Conservation (phyloP, 768 basidiomycete genomes). For the Mycena alexandri region DNA sequence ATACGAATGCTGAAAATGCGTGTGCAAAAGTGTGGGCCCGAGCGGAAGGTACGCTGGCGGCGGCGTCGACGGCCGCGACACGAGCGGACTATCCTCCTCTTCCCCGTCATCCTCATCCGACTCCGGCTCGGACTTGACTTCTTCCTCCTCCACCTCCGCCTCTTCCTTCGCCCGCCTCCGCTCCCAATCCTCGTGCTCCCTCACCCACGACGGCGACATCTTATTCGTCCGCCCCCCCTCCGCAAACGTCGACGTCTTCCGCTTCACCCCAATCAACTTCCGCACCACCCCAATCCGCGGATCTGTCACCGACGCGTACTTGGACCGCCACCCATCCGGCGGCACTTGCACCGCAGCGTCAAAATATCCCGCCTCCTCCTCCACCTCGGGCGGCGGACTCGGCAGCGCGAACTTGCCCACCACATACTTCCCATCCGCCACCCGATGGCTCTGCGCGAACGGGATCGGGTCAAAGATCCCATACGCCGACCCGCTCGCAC, state of each 20-base stretch:
- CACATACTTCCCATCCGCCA: conserved; percentile 80
- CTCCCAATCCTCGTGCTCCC: conserved; percentile 64
- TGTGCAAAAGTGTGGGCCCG: conserved; percentile 76
- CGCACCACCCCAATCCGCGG: conserved; percentile 77
- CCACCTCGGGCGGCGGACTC: conserved; percentile 69
- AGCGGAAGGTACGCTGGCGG: conserved; percentile 78
- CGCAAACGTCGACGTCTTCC: conserved; percentile 62
- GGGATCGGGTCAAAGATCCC: conserved; percentile 79
- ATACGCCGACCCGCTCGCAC: conserved; percentile 35
- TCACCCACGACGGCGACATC: conserved; percentile 57
- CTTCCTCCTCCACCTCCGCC: conserved; percentile 44
- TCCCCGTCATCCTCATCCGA: conserved; percentile 48
- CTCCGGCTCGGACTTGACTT: conserved; percentile 37
- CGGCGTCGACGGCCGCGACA: conserved; percentile 76
- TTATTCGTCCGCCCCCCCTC: conserved; percentile 41
- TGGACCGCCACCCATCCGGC: conserved; percentile 58
- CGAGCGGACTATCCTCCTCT: conserved; percentile 48
- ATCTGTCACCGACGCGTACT: conserved; percentile 75
- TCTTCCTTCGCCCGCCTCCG: conserved; percentile 50
- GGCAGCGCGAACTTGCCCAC: conserved; percentile 80
- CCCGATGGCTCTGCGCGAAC: conserved; percentile 72
- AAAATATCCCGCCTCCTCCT: conserved; percentile 39
- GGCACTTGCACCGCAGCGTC: conserved; percentile 41
- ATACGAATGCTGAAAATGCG: conserved; percentile 73
- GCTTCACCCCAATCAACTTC: conserved; percentile 78